Base-by-base conservation (phyloP, 768 basidiomycete species). In the Amylocystis lapponica region DNA sequence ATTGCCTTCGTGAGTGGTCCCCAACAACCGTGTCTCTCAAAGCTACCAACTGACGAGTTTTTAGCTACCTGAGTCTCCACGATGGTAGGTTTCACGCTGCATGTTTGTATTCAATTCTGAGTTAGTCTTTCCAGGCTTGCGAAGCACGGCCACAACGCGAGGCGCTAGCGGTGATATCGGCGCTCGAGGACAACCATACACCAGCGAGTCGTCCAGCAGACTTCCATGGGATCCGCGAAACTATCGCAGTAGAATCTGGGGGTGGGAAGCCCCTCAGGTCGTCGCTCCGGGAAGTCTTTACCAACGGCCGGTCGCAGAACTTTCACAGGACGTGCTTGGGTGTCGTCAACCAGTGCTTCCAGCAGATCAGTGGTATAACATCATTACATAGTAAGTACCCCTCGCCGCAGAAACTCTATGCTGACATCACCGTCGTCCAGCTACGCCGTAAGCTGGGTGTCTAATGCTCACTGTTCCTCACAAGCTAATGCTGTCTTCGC, bases 291-390 rank as follows among this genome's bases (percentile, higher is more conserved):
- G 77, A 79, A 43, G 59, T 83, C 6, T 74, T 81, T 50, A 72
- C 70, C 1, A 63, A 71, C 20, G 79, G 81, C 0, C 74, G 71
- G 21, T 64, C 62, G 17, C 81, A 83, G 56, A 81, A 83, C 60
- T 77, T 82, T 60, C 65, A 78, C 32, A 66, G 81, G 32, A 74
- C 75, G 13, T 57, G 68, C 35, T 55, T 82, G 35, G 83, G 75
- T 2, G 64, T 82, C 19, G 60, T 72, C 36, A 73, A 74, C 36
- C 81, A 83, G 52, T 77, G 77, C 55, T 82, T 81, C 66, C 79
- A 83, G 57, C 81, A 83, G 64, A 79, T 83, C 23, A 75, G 76
- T 6, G 80, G 80, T 7, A 79, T 80, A 81, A 79, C 55, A 55
- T 83, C 45, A 80, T 83, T 56, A 81, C 77, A 1, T 83, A 79